Base-by-base conservation (phyloP, 441 rosid genomes). In the Populus hybrid region DNA sequence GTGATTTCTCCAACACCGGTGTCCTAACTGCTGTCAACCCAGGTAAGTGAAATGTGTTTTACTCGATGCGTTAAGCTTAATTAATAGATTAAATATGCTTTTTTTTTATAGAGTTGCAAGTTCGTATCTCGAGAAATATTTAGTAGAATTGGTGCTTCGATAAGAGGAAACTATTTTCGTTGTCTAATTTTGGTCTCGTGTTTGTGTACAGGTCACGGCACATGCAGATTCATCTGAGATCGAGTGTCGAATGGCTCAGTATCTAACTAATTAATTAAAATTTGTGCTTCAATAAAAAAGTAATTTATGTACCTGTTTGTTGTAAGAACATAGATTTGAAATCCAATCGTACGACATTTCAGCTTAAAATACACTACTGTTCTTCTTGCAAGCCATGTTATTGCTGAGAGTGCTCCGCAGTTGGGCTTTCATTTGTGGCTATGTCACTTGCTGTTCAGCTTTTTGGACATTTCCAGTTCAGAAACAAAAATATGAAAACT, bases 1-100 rank as follows among this genome's bases (percentile, higher is more conserved):
- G 95, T 34, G 90, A 88, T 79, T 91, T 91, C 76, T 59, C 79
- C 23, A 74, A 77, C 30, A 84, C 91, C 11, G 93, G 88, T 1
- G 71, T 75, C 70, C 66, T 90, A 67, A 82, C 87, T 14, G 23
- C 83, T 75, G 14, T 8, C 7, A 85, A 91, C 74, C 93, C 95
- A 12, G 86, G 95, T 88, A 84, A 70, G 61, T 16, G 61, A 53
- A 53, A 53, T 1, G 61, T 53, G 61, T 18, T 53, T 53, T 53
- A 53, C 61, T 16, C 7, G 61, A 53, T 53, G 18, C 61, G 2
- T 53, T 53, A 16, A 53, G 80, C 30, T 3, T 8, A 10, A n/a
- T 11, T n/a, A n/a, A 10, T 20, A 1, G 40, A 20, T 18, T 18
- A 16, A 69, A 18, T n/a, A 9, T 14, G 12, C 0, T 5, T 8